Percentiles rank a stretch among this genome's conserved stretches.
Evolutionary conservation across 208 protist genomes (phyloP).

Genomic region (Polymyxa betae): DNA sequence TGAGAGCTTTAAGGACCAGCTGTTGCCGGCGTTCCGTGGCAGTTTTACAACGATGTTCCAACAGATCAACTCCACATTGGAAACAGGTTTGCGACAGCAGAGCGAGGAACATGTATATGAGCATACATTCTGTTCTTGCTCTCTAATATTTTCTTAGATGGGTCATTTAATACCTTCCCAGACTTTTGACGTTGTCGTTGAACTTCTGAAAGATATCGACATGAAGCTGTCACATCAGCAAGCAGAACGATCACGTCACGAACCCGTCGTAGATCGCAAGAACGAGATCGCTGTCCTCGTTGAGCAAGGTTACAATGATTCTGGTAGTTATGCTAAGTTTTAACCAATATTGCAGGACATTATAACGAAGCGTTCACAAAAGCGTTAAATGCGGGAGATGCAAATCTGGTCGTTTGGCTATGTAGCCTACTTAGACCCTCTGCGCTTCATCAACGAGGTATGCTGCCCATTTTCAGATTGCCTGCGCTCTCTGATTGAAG

Average conservation of each 20-base stretch:
- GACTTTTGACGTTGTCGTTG: not conserved
- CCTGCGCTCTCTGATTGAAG: not conserved
- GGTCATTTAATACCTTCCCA: not conserved
- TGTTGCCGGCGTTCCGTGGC: conserved; percentile 28
- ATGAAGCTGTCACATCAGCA: not conserved
- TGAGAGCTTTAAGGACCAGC: conserved; percentile 43
- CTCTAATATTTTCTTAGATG: not conserved
- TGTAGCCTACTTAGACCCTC: conserved; percentile 12
- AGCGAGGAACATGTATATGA: not conserved
- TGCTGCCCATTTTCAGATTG: not conserved
- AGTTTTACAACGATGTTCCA: conserved; percentile 47
- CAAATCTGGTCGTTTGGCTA: conserved; percentile 17
- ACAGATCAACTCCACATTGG: conserved; percentile 21
- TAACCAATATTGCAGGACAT: conserved; percentile 10
- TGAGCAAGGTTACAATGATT: not conserved
- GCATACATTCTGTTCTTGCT: not conserved
- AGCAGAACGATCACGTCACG: not conserved
- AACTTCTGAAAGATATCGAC: not conserved
- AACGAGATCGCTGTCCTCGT: not conserved
- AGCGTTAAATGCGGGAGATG: conserved; percentile 14
- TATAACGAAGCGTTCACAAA: conserved; percentile 45
- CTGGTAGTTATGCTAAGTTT: not conserved
- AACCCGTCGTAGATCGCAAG: not conserved
- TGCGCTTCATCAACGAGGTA: not conserved
- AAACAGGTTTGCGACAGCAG: conserved; percentile 19